Conservation (phyloP, 2,329 filamentous ascomycete genomes). For the Gnomoniopsis smithogilvyi region DNA sequence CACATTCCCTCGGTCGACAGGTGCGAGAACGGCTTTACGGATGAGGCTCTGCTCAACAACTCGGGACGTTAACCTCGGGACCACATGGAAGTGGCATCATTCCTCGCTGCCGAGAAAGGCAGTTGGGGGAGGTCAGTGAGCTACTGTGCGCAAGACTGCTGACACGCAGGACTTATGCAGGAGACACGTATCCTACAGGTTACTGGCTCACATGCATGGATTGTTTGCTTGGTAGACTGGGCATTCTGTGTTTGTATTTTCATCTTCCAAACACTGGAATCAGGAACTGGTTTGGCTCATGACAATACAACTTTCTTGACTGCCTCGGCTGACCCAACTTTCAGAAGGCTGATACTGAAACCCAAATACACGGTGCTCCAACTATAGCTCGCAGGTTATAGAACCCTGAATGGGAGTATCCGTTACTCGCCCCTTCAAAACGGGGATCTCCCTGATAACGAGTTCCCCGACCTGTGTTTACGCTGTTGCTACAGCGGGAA, state of each 20-base stretch:
- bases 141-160: background rate
- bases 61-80: background rate
- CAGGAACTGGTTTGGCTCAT: too few species aligned
- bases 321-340: too few species aligned
- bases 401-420: background rate
- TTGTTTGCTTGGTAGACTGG: background rate
- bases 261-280: too few species aligned
- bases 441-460: background rate
- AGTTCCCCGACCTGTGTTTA: constrained; percentile 1
- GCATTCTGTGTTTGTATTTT: too few species aligned
- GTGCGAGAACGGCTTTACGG: too few species aligned
- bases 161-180: background rate
- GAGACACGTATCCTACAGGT: background rate
- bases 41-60: background rate
- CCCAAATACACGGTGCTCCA: background rate
- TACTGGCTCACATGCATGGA: background rate
- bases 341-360: background rate
- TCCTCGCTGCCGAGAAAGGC: background rate
- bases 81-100: too few species aligned
- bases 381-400: background rate
- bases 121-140: too few species aligned
- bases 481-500: constrained; percentile 3
- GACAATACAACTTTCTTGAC: too few species aligned
- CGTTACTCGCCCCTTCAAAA: background rate
- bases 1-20: too few species aligned